A percentile compares a stretch with the other conserved stretches of the same genome.
phyloP scores from a whole-genome alignment of 164 flowering plant species.

The Annona cherimola region DNA sequence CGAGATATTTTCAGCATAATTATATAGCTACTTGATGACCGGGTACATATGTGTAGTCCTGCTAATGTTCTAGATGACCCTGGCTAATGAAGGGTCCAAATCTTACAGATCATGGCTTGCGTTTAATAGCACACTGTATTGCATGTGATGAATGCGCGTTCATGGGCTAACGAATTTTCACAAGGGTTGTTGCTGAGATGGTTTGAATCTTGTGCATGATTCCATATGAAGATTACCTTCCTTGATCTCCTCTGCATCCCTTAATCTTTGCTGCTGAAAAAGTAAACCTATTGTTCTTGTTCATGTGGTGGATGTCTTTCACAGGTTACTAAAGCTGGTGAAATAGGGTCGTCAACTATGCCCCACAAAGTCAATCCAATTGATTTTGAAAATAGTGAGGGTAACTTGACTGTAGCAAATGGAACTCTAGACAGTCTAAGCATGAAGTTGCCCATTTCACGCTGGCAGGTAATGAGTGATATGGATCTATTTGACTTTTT shows the following conservation, averaged over 20 bases:
- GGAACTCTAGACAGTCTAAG: conserved; percentile 61
- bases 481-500: neutral
- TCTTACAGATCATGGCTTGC: no score
- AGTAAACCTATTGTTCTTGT: neutral
- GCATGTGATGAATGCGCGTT: no score
- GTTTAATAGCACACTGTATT: no score
- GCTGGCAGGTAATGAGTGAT: conserved; percentile 68
- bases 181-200: no score
- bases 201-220: neutral
- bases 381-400: conserved; percentile 98
- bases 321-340: conserved; percentile 92
- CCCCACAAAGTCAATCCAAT: conserved; percentile 99
- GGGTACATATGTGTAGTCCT: neutral
- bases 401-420: conserved; percentile 85
- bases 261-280: neutral
- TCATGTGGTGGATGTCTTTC: conserved; percentile 4
- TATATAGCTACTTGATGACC: neutral
- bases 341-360: conserved; percentile 99
- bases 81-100: neutral
- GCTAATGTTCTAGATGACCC: neutral
- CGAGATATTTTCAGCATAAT: neutral
- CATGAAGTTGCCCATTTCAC: conserved; percentile 83
- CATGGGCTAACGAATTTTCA: no score
- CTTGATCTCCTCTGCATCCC: neutral
- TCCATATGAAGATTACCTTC: neutral